Conservation (phyloP, 2,329 filamentous ascomycete genomes). For the Herpotrichia juniperi region DNA sequence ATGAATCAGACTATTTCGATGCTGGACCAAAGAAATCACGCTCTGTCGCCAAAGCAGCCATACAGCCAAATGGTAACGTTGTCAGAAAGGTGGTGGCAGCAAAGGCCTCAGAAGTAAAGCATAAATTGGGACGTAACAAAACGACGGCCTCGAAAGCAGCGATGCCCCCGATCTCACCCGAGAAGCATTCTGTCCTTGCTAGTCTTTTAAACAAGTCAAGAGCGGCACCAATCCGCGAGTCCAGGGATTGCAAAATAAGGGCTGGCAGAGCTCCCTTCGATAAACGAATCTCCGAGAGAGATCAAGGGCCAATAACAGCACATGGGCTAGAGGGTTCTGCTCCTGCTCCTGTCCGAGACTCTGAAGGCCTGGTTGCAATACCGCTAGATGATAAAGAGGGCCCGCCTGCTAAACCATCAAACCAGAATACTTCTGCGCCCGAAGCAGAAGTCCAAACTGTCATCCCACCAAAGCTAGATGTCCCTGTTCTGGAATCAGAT, state of each 20-base stretch:
- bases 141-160: neutral
- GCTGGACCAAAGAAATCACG: constrained; percentile 4
- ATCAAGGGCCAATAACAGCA: too few relatives aligned
- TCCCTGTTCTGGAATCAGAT: too few relatives aligned
- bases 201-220: constrained; percentile 3
- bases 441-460: too few relatives aligned
- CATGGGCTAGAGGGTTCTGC: too few relatives aligned
- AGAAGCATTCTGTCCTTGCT: constrained; percentile 1
- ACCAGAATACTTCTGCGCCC: too few relatives aligned
- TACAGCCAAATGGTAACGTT: neutral
- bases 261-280: neutral
- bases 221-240: neutral
- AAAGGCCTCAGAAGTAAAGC: neutral
- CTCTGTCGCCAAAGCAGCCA: neutral
- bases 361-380: too few relatives aligned
- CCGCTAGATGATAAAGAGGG: too few relatives aligned
- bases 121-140: neutral
- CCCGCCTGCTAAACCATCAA: too few relatives aligned
- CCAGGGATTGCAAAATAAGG: neutral
- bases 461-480: too few relatives aligned
- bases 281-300: neutral
- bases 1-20: constrained; percentile 13
- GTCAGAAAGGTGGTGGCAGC: neutral
- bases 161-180: neutral
- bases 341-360: too few relatives aligned